Evolutionary conservation across 148 eudicot genomes (phyloP).

Genomic region (Rhododendron ferrugineum): DNA sequence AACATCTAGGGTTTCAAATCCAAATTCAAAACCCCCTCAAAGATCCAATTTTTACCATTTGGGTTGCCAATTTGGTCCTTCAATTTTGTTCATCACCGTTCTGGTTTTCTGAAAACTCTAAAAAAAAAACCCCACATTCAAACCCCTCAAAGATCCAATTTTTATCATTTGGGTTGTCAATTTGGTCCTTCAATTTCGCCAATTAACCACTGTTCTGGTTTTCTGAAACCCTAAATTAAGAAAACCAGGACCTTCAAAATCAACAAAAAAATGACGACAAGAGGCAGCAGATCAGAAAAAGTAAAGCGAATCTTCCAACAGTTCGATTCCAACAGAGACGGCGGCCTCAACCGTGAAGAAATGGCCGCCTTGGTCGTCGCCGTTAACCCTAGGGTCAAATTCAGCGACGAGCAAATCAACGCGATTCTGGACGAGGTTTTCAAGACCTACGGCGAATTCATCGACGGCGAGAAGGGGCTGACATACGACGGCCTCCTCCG

Average conservation of each 20-base stretch:
- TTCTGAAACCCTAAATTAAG: conserved; percentile 15
- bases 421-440: conserved; percentile 96
- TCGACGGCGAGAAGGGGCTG: conserved; percentile 68
- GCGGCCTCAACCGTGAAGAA: conserved; percentile 72
- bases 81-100: background rate
- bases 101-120: conserved; percentile 14
- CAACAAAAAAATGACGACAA: conserved; percentile 40
- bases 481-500: conserved; percentile 76
- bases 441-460: conserved; percentile 73
- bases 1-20: background rate
- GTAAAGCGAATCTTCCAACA: conserved; percentile 77
- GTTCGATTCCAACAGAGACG: conserved; percentile 76
- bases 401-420: conserved; percentile 80
- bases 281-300: conserved; percentile 86
- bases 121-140: background rate
- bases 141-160: background rate
- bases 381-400: conserved; percentile 91
- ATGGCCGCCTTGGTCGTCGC: conserved; percentile 95
- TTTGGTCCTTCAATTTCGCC: background rate
- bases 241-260: conserved; percentile 7
- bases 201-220: background rate
- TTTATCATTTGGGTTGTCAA: background rate
- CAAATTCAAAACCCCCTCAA: background rate
- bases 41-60: background rate
- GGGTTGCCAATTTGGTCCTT: background rate